Evolutionary conservation across 208 protist genomes (phyloP).

Genomic region (Trypanosoma lewisi): DNA sequence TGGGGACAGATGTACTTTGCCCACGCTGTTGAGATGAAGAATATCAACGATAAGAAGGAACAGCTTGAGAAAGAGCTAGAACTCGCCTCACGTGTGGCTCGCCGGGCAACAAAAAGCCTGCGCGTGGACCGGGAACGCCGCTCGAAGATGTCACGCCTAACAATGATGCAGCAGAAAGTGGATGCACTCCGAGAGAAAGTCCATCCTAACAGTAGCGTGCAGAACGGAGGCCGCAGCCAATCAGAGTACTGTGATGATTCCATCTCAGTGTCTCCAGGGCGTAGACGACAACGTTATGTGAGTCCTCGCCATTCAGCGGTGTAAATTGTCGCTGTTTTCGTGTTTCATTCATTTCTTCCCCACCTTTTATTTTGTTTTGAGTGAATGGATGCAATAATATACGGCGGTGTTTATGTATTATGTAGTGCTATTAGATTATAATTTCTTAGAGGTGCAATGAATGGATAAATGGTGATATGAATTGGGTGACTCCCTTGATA

Average conservation of each 20-base stretch:
- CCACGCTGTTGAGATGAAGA: constrained; percentile 36
- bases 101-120: constrained; percentile 48
- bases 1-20: constrained; percentile 37
- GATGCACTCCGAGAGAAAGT: constrained; percentile 55
- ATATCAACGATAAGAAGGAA: constrained; percentile 45
- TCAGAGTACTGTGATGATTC: not conserved
- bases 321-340: constrained; percentile 15
- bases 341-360: constrained; percentile 15
- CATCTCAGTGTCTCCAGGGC: not conserved
- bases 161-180: constrained; percentile 65
- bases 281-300: not conserved
- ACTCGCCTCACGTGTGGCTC: constrained; percentile 59
- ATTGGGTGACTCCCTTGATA: no score
- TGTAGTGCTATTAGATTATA: no score
- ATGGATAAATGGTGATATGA: no score
- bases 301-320: constrained; percentile 9
- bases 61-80: constrained; percentile 66
- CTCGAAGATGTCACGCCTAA: constrained; percentile 56
- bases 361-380: no score
- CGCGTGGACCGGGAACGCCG: constrained; percentile 61
- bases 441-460: no score
- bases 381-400: no score
- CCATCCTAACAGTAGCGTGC: not conserved
- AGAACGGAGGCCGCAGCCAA: not conserved
- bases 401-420: no score